phyloP scores from a whole-genome alignment of 1,139 yeast species.

The Nakaseomyces uthaithaninus region DNA sequence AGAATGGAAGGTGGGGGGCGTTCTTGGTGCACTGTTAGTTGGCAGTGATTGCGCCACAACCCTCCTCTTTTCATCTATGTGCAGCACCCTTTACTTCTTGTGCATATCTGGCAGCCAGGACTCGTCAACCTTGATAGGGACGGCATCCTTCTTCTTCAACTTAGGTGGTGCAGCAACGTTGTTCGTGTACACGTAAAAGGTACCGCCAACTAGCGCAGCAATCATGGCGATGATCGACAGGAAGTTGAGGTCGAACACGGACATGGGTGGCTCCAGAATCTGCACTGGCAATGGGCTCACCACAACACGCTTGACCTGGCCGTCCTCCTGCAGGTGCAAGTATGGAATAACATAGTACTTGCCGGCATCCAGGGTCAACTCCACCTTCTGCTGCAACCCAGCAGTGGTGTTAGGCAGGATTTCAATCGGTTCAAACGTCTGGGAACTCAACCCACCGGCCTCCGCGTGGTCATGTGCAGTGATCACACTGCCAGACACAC shows the following conservation, averaged over 20 bases:
- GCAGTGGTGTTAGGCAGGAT: slow-evolving; percentile 44
- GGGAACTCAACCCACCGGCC: slow-evolving; percentile 52
- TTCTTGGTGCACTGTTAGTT: too few relatives aligned
- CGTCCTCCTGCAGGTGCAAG: slow-evolving; percentile 45
- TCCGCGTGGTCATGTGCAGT: slow-evolving; percentile 39
- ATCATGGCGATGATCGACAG: slow-evolving; percentile 53
- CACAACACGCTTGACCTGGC: slow-evolving; percentile 48
- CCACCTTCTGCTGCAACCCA: slow-evolving; percentile 46
- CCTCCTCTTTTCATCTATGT: too few relatives aligned
- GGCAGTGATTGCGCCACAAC: too few relatives aligned
- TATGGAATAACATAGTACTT: slow-evolving; percentile 57
- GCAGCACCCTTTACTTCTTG: slow-evolving; percentile 29
- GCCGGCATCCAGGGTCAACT: slow-evolving; percentile 49
- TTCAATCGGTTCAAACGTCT: slow-evolving; percentile 54
- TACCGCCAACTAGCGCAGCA: slow-evolving; percentile 41
- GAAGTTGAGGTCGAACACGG: slow-evolving; percentile 67
- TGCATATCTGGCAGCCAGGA: slow-evolving; percentile 55
- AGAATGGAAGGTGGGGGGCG: too few relatives aligned
- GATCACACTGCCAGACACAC: slow-evolving; percentile 65
- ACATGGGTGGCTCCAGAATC: slow-evolving; percentile 58
- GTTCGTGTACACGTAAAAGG: slow-evolving; percentile 41
- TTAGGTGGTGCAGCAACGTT: slow-evolving; percentile 34
- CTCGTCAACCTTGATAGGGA: slow-evolving; percentile 37
- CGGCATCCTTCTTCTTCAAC: slow-evolving; percentile 17
- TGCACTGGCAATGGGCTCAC: slow-evolving; percentile 51